Evolutionary conservation across 192 early-diverging fungal species (phyloP).

Genomic region (Glomus cerebriforme): DNA sequence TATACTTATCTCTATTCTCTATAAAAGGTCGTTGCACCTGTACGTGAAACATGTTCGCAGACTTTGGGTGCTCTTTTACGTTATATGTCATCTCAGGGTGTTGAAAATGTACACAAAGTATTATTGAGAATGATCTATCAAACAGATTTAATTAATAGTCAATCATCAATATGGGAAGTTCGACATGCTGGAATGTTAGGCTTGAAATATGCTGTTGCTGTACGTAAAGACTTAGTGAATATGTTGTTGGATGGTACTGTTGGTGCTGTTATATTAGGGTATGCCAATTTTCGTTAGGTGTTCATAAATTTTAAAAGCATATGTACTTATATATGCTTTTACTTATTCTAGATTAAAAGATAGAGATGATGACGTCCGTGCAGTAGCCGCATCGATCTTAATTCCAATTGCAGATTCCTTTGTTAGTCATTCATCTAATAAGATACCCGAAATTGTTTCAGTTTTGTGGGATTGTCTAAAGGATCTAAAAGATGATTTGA

Average conservation of each 20-base stretch:
- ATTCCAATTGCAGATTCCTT: constrained; percentile 83
- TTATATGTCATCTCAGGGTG: constrained; percentile 56
- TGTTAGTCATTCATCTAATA: constrained; percentile 64
- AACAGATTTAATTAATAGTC: constrained; percentile 45
- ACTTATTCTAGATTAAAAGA: constrained; percentile 58
- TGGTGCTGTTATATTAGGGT: constrained; percentile 81
- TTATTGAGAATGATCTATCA: constrained; percentile 71
- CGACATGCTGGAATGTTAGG: constrained; percentile 91
- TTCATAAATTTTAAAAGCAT: too few relatives aligned
- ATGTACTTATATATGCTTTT: neutral
- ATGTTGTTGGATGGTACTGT: constrained; percentile 72
- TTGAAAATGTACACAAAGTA: constrained; percentile 66
- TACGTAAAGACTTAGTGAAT: constrained; percentile 81
- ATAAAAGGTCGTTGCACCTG: constrained; percentile 82
- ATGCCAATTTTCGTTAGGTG: neutral
- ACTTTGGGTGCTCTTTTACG: constrained; percentile 73
- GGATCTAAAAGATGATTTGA: constrained; percentile 89
- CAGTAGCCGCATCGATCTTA: constrained; percentile 87
- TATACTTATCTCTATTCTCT: neutral
- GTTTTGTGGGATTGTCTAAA: constrained; percentile 89
- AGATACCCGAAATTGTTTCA: constrained; percentile 73
- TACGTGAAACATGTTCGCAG: constrained; percentile 92
- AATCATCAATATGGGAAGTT: constrained; percentile 81
- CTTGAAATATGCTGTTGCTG: constrained; percentile 92
- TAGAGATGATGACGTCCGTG: constrained; percentile 92